Evolutionary conservation across 495 filamentous ascomycete genomes (phyloP), one percentile per base, ranked within the genome.

Genomic region (Usnea hakonensis): DNA sequence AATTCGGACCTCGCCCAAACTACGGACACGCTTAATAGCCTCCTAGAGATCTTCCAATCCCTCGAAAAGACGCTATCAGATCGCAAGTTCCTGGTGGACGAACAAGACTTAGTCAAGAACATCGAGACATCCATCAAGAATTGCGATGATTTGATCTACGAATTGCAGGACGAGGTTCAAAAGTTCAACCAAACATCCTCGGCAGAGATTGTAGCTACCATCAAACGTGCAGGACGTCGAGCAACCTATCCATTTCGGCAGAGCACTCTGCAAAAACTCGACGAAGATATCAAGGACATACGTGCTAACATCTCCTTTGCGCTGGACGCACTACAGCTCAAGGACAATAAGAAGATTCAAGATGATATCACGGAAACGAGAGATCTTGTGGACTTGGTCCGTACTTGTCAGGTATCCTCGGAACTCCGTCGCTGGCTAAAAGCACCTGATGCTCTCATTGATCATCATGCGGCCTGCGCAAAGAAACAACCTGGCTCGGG

Each of bases 211-310:
- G 69, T 59, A 40, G 62, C 30, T 60, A 52, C 56, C 0, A n/a
- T 69, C 30, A 55, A 64, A 17, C 9, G 59, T 32, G 57, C 62
- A 17, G 65, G 67, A 9, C 73, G 67, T 30, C 59, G 65, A 13
- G 62, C 43, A 3, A 52, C 67, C 13, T 75, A 76, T 64, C 74
- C 69, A 17, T 75, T 76, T 52, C 66, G 69, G 21, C 57, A 65
- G 57, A 72, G 69, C 48, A 74, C 72, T 1, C 61, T 76, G 37
- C 59, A 67, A 43, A 75, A 73, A 53, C 65, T 76, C 10, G 69
- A 73, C 61, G 70, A 72, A 63, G 64, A 69, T 43, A 61, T 76
- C 19, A 35, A 53, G 33, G 70, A 75, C 1, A 70, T 75, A 35
- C 67, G 64, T 17, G 54, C 63, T 16, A 71, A 65, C n/a, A 23